A percentile compares a stretch with the other conserved stretches of the same genome.
These are phyloP conservation scores for Phytopythium aichiense DNA, from an alignment of 352 stramenopile species.

Conservation along the genomic window DNA sequence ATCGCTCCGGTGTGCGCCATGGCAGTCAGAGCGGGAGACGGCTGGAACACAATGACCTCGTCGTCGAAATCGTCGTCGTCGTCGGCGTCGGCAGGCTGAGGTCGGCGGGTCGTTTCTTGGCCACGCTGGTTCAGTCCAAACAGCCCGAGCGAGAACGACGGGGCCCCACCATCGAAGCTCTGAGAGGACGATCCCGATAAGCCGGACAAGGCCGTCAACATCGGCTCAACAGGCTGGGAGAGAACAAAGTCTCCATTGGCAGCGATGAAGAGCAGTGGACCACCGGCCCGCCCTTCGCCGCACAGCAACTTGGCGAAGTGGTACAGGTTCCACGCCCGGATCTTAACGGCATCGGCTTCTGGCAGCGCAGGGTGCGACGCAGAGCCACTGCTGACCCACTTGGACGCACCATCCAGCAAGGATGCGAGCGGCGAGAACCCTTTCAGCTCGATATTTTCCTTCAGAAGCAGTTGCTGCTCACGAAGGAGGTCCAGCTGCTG, in stretches of 20 bases:
- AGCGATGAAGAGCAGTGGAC: conserved; percentile 47
- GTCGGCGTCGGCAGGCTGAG: conserved; percentile 17
- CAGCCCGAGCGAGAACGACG: neutral
- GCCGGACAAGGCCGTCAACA: neutral
- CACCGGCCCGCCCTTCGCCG: conserved; percentile 46
- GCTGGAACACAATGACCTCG: conserved; percentile 84
- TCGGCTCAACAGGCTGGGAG: conserved; percentile 1
- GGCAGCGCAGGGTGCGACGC: conserved; percentile 12
- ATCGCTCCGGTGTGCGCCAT: conserved; percentile 20
- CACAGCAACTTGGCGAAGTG: conserved; percentile 57
- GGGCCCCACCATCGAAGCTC: neutral
- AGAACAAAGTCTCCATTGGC: conserved; percentile 22
- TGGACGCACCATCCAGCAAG: conserved; percentile 17
- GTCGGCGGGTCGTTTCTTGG: conserved; percentile 9
- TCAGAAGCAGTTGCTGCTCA: conserved; percentile 49
- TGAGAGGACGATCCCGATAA: neutral
- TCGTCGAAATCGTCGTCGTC: conserved; percentile 80
- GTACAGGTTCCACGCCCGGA: conserved; percentile 63
- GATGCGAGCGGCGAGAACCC: conserved; percentile 56
- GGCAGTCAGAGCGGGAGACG: conserved; percentile 33
- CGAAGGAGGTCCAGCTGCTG: conserved; percentile 19
- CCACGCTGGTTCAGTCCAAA: conserved; percentile 11
- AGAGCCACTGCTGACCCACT: conserved; percentile 11
- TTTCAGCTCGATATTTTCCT: conserved; percentile 69
- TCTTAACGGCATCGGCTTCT: conserved; percentile 42